Percentiles rank a stretch among this genome's conserved stretches.
Conservation (phyloP, 2,329 filamentous ascomycete species). For the Aspergillus sp. region DNA sequence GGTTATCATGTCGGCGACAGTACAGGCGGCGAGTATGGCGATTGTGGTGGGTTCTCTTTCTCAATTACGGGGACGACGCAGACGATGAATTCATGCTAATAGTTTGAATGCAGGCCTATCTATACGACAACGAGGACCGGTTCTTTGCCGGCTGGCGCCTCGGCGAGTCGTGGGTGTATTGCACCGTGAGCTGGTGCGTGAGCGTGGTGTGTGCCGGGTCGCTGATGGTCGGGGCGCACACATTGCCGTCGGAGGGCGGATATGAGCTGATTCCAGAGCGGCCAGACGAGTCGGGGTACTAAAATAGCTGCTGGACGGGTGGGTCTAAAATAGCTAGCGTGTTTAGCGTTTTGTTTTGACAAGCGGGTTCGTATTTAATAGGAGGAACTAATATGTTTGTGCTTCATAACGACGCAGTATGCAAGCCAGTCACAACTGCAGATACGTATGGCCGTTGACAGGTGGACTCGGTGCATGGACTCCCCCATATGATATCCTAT, state of each 20-base stretch:
- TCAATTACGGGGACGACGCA: too few species aligned
- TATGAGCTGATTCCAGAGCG: conserved; percentile 64
- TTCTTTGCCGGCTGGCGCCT: conserved; percentile 78
- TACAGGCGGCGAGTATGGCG: conserved; percentile 67
- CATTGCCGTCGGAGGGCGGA: conserved; percentile 70
- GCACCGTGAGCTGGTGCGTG: conserved; percentile 52
- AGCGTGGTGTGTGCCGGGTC: conserved; percentile 46
- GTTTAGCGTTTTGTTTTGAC: too few species aligned
- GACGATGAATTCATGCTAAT: too few species aligned
- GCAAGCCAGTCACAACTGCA: too few species aligned
- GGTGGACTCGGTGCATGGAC: too few species aligned
- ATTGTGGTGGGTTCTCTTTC: conserved; percentile 59
- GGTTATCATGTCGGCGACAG: conserved; percentile 54
- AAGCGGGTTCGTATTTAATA: too few species aligned
- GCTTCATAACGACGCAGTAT: too few species aligned
- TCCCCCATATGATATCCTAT: too few species aligned
- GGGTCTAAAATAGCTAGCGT: too few species aligned
- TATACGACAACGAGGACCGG: conserved; percentile 72
- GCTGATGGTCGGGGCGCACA: conserved; percentile 56
- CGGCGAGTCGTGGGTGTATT: conserved; percentile 68
- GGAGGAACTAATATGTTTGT: background rate
- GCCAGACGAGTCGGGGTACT: conserved; percentile 4
- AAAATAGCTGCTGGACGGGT: background rate
- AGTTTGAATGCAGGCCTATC: conserved; percentile 53
- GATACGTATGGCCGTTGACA: too few species aligned